These are phyloP conservation scores for Backusella westeae DNA, from an alignment of 192 early-diverging fungal genomes.

Conservation along the genomic window DNA sequence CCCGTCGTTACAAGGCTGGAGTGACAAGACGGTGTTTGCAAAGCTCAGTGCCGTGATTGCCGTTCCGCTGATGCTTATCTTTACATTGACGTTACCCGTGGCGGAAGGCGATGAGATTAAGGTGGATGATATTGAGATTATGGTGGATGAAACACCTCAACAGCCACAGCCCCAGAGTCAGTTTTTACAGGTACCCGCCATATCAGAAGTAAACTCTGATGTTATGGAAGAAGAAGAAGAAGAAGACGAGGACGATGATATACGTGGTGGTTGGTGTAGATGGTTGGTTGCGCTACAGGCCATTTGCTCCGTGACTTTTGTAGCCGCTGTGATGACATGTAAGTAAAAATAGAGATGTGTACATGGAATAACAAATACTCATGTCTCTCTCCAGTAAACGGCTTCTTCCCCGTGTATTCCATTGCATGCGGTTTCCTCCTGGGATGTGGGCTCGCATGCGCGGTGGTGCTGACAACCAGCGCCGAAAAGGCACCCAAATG, in stretches of 20 bases:
- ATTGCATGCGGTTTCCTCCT: slow-evolving; percentile 29
- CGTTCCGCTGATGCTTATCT: slow-evolving; percentile 48
- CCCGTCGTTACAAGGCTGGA: slow-evolving; percentile 56
- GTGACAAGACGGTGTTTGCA: slow-evolving; percentile 39
- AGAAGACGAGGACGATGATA: neutral
- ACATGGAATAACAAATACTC: neutral
- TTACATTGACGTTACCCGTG: slow-evolving; percentile 62
- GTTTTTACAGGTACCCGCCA: neutral
- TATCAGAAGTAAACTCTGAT: neutral
- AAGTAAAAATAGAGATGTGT: slow-evolving; percentile 5
- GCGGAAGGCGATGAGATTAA: slow-evolving; percentile 46
- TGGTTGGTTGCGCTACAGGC: slow-evolving; percentile 55
- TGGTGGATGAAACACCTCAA: neutral
- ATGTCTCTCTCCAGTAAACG: slow-evolving; percentile 9
- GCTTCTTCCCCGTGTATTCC: slow-evolving; percentile 3
- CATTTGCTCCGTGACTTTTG: slow-evolving; percentile 51
- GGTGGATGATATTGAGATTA: slow-evolving; percentile 25
- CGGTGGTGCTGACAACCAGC: slow-evolving; percentile 25
- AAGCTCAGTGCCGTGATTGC: slow-evolving; percentile 46
- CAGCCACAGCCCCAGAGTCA: neutral
- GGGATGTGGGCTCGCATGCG: slow-evolving; percentile 25
- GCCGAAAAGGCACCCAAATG: slow-evolving; percentile 40
- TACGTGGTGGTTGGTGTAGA: slow-evolving; percentile 45
- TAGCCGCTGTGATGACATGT: slow-evolving; percentile 39
- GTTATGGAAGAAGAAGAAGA: neutral